Evolutionary conservation across 73 alveolate species (phyloP).

Genomic region (Paramecium sonneborni): DNA sequence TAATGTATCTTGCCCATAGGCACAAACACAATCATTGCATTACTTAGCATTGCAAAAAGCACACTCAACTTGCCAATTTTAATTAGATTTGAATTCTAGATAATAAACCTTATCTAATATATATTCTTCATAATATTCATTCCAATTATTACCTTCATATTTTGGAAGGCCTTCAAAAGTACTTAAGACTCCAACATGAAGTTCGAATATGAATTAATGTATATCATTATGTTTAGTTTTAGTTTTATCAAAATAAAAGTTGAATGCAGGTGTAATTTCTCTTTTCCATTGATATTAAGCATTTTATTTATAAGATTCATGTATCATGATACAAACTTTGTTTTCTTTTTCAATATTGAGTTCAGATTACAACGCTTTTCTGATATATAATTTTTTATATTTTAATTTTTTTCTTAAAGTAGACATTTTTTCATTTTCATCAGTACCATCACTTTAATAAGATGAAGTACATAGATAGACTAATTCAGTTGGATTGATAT

Average conservation of each 20-base stretch:
- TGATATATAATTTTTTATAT: slow-evolving; percentile 22
- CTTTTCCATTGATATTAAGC: slow-evolving; percentile 44
- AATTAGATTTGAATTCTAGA: slow-evolving; percentile 37
- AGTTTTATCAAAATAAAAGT: slow-evolving; percentile 28
- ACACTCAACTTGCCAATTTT: slow-evolving; percentile 21
- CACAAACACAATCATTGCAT: slow-evolving; percentile 19
- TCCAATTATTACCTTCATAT: not conserved
- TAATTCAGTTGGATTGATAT: not conserved
- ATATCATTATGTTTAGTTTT: not conserved
- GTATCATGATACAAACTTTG: not conserved
- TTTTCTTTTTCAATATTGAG: not conserved
- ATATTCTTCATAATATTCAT: not conserved
- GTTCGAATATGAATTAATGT: not conserved
- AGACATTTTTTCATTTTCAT: slow-evolving; percentile 3
- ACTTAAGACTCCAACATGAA: slow-evolving; percentile 22
- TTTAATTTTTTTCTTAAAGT: slow-evolving; percentile 17
- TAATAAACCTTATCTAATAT: slow-evolving; percentile 32
- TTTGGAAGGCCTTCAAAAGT: not conserved
- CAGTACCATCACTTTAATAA: slow-evolving; percentile 41
- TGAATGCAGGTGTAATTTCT: slow-evolving; percentile 48
- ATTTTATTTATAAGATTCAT: slow-evolving; percentile 36
- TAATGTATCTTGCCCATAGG: not conserved
- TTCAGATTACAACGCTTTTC: slow-evolving; percentile 9
- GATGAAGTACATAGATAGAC: not conserved
- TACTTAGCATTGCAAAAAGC: not conserved